A percentile compares a stretch with the other conserved stretches of the same genome.
These are phyloP conservation scores for Gardenia jasminoides DNA, from an alignment of 257 asterid species.

Conservation along the genomic window DNA sequence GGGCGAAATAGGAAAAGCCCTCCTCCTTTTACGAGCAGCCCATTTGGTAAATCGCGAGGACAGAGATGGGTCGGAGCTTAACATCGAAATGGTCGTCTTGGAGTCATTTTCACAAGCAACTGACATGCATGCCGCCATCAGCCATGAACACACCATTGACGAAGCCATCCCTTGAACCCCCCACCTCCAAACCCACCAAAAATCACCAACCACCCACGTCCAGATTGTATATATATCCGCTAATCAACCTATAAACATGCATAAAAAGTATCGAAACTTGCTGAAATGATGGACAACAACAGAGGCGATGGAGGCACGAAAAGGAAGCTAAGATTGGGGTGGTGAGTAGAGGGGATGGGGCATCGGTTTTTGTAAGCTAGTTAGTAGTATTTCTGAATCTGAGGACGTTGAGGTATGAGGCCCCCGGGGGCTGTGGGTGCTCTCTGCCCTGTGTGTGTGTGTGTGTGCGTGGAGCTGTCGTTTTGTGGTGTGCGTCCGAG, in stretches of 20 bases:
- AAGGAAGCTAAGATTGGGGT: not conserved
- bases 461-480: not conserved
- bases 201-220: not conserved
- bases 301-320: not conserved
- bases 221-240: not conserved
- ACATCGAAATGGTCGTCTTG: slow-evolving; percentile 27
- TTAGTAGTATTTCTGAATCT: slow-evolving; percentile 15
- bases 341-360: not conserved
- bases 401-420: not conserved
- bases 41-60: slow-evolving; percentile 39
- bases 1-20: slow-evolving; percentile 27
- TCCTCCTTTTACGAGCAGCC: slow-evolving; percentile 48
- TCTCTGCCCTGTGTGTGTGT: no score
- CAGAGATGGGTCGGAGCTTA: slow-evolving; percentile 27
- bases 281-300: not conserved
- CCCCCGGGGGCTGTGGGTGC: not conserved
- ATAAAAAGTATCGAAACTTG: not conserved
- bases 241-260: not conserved
- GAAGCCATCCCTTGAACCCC: slow-evolving; percentile 19
- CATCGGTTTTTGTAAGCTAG: slow-evolving; percentile 1
- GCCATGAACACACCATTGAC: slow-evolving; percentile 52
- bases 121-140: slow-evolving; percentile 92
- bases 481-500: slow-evolving; percentile 5
- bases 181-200: not conserved
- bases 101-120: slow-evolving; percentile 61